Evolutionary conservation across 768 basidiomycete genomes (phyloP), one percentile per base, ranked within the genome.

Genomic region (Pulveroboletus frians): DNA sequence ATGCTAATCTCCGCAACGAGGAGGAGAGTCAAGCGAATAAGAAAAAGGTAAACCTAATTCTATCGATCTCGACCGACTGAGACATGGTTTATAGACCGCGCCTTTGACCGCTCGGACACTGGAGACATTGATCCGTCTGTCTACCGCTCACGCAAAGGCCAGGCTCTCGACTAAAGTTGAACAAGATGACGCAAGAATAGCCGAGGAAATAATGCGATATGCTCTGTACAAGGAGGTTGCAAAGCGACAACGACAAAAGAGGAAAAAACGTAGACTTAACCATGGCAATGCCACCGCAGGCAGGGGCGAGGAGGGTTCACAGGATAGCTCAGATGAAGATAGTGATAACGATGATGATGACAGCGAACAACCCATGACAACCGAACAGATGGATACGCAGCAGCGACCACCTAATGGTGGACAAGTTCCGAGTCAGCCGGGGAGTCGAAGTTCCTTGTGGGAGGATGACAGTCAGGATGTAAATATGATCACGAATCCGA

Each of bases 181-280:
- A 60, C 79, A 85, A 62, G 71, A 74, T 3, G 96, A 99, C 71
- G 93, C 96, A 15, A 77, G 76, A 58, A 85, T 86, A 36, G 96
- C 96, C 3, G 93, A 99, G 66, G 85, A 85, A 61, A 95, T 98
- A 64, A 84, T 99, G 68, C 87, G 94, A 18, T 99, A 92, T 69
- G 96, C 96, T 5, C 79, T 99, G 30, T 99, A 93, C 80, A 95
- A 94, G 64, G 95, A 99, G 67, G 95, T 99, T 15, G 80, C 90
- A 39, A 91, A 88, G 65, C 82, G 90, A 46, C 75, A 76, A 51
- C 64, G 68, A 29, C 71, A 75, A 50, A 79, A 82, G 55, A 69
- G 83, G 53, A 96, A 95, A 77, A 88, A 90, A 71, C 80, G 89
- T 63, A 92, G 88, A 72, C 76, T 92, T 52, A 88, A 90, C 63